Evolutionary conservation across 2,329 filamentous ascomycete genomes (phyloP).

Genomic region (Gremmenia infestans): DNA sequence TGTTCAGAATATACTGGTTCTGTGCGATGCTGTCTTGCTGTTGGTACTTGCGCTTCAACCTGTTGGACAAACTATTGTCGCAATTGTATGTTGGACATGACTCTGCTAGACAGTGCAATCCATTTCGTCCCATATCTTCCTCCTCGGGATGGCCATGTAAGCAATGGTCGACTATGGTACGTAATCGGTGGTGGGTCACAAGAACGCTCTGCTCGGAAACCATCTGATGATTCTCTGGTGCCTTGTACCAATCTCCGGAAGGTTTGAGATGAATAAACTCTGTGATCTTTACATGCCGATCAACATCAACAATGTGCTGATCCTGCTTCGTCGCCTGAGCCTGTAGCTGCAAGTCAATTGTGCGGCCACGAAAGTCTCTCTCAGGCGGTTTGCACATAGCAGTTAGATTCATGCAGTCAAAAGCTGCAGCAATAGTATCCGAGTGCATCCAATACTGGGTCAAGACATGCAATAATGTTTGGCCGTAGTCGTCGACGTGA

Average conservation of each 20-base stretch:
- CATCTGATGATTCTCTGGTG: neutral
- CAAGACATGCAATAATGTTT: constrained; percentile 2
- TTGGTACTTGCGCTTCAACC: neutral
- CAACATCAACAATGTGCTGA: neutral
- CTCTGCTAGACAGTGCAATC: constrained; percentile 3
- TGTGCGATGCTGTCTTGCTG: neutral
- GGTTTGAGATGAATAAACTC: neutral
- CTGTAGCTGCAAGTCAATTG: neutral
- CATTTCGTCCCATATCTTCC: constrained; percentile 1
- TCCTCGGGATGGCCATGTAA: neutral
- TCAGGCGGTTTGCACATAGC: neutral
- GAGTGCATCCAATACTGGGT: constrained; percentile 1
- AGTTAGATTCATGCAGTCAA: neutral
- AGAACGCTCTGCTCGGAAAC: neutral
- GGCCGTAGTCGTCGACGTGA: constrained; percentile 4
- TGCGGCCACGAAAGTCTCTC: constrained; percentile 2
- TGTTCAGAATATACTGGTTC: neutral
- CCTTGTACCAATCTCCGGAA: neutral
- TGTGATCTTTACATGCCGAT: neutral
- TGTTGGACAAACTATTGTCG: neutral
- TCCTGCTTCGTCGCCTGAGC: neutral
- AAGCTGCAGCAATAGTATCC: neutral
- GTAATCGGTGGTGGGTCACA: neutral
- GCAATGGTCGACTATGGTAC: neutral
- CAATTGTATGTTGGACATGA: neutral